Conservation (phyloP, 352 stramenopile species). For the Thraustotheca clavata region DNA sequence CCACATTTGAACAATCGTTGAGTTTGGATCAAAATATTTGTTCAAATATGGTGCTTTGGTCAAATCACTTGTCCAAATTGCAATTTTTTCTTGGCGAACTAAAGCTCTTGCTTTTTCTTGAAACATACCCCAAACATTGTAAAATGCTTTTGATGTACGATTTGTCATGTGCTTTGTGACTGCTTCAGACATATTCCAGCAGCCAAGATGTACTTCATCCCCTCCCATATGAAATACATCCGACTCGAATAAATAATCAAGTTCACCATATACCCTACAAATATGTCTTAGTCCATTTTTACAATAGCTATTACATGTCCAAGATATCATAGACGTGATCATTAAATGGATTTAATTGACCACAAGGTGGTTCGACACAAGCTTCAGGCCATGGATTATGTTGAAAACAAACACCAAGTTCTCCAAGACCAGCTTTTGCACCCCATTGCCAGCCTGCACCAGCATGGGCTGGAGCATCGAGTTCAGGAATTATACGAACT, state of each 20-base stretch:
- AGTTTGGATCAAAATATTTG: conserved; percentile 3
- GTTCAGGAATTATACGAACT: conserved; percentile 26
- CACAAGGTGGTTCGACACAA: conserved; percentile 16
- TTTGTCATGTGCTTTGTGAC: conserved; percentile 8
- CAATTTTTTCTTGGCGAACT: neutral
- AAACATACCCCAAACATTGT: conserved; percentile 6
- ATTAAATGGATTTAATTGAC: conserved; percentile 24
- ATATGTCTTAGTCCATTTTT: neutral
- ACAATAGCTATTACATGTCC: neutral
- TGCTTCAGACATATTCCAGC: conserved; percentile 12
- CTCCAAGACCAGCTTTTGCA: neutral
- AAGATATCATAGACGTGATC: conserved; percentile 16
- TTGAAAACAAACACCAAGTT: conserved; percentile 10
- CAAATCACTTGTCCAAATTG: conserved; percentile 11
- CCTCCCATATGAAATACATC: conserved; percentile 23
- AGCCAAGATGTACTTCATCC: conserved; percentile 21
- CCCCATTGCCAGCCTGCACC: conserved; percentile 22
- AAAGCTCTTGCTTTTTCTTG: neutral
- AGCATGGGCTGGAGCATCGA: conserved; percentile 24
- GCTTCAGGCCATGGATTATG: neutral
- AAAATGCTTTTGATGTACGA: neutral
- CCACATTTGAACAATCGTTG: conserved; percentile 15
- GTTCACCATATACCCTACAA: conserved; percentile 19
- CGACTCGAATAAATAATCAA: conserved; percentile 14
- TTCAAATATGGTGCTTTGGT: neutral